Evolutionary conservation across 805 yeast genomes (phyloP), one percentile per base, ranked within the genome.

Genomic region (Pichia cephalocereana): DNA sequence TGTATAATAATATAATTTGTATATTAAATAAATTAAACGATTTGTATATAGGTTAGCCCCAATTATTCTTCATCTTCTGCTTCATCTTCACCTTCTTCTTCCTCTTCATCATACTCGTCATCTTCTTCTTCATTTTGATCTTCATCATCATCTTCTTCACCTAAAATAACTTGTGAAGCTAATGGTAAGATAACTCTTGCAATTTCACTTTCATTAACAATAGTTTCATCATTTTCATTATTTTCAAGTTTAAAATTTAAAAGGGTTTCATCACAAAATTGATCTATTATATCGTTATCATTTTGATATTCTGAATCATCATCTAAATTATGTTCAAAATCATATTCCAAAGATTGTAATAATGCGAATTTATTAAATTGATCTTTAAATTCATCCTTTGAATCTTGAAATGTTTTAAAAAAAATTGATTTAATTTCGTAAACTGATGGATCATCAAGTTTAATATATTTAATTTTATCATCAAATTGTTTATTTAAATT

Each of bases 341-440:
- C 62, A 41, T 62, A 67, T 51, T 69, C 72, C 8, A 68, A 47
- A 28, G 57, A 62, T 49, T 69, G 72, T 15, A 68, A 50, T 31
- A 66, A 46, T 2, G 70, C 63, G 40, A 69, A 60, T 44, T 58
- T 59, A 38, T 47, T 55, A 47, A 66, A 68, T n/a, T 60, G 59
- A 5, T 52, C 55, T 12, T 49, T 48, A 47, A 63, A 60, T 1
- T 49, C 49, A 1, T 54, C 61, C 9, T 46, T 48, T 8, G 54
- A 48, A 3, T 45, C 44, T 23, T 53, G 44, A 18, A 68, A 61
- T 14, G 57, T 51, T 36, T 54, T 51, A 42, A 46, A 63, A 28
- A 54, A 53, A 0, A 66, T 65, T 0, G 71, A 66, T 48, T 64
- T 67, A 44, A 68, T 64, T 40, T 66, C 65, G 46, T 69, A 69